Percentiles rank a stretch among this genome's conserved stretches.
Conservation (phyloP, 176 grass and related monocot species). For the Eleusine coracana region DNA sequence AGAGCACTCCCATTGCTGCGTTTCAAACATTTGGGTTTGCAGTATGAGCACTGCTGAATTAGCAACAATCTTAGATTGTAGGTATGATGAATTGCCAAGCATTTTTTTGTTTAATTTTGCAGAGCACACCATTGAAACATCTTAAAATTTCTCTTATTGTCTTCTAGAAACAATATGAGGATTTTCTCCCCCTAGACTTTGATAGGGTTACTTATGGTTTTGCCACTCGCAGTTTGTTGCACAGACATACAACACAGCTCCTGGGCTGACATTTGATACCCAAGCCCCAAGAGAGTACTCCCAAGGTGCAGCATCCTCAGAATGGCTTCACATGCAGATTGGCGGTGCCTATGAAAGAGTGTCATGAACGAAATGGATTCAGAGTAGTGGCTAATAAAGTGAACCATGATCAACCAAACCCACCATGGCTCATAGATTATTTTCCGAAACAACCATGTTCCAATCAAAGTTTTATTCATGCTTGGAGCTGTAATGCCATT, state of each 20-base stretch:
- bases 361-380: slow-evolving; percentile 51
- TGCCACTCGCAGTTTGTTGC: slow-evolving; percentile 47
- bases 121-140: not conserved
- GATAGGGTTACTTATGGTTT: not conserved
- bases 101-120: not conserved
- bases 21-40: not conserved
- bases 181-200: not conserved
- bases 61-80: slow-evolving; percentile 7
- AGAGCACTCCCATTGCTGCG: not conserved
- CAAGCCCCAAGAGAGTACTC: slow-evolving; percentile 71
- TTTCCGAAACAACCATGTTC: slow-evolving; percentile 48
- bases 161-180: not conserved
- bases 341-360: slow-evolving; percentile 79
- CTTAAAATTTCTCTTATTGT: not conserved
- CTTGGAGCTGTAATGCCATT: slow-evolving; percentile 61
- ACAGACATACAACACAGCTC: slow-evolving; percentile 57
- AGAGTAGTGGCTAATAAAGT: slow-evolving; percentile 18
- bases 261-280: slow-evolving; percentile 61
- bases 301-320: slow-evolving; percentile 51
- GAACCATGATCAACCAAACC: slow-evolving; percentile 33
- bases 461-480: slow-evolving; percentile 47
- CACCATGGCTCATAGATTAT: slow-evolving; percentile 43
- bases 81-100: not conserved
- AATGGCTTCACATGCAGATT: slow-evolving; percentile 96
- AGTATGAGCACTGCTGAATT: not conserved